phyloP scores from a whole-genome alignment of 441 rosid species.

The Flueggea neowawraea region DNA sequence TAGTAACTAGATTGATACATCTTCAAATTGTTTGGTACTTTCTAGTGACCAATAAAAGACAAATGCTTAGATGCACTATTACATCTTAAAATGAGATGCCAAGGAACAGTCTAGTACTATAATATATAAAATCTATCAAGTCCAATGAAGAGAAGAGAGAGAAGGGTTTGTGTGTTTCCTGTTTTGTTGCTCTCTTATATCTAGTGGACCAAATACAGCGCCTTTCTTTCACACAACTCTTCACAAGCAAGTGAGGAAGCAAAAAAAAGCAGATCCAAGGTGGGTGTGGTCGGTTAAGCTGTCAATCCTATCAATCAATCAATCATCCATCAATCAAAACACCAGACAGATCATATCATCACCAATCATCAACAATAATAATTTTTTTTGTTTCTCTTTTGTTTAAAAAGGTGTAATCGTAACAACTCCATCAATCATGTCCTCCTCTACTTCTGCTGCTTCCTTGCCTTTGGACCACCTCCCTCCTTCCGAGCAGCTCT shows the following conservation, averaged over 20 bases:
- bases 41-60: no score
- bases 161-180: neutral
- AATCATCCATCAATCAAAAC: constrained; percentile 2
- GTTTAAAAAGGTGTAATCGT: constrained; percentile 20
- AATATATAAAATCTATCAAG: no score
- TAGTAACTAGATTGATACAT: no score
- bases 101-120: no score
- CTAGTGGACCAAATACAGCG: neutral
- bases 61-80: no score
- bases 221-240: neutral
- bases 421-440: constrained; percentile 51
- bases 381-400: constrained; percentile 1
- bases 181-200: neutral
- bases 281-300: neutral
- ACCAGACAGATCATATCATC: constrained; percentile 4
- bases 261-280: neutral
- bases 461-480: constrained; percentile 82
- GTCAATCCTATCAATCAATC: neutral
- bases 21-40: no score
- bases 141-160: no score
- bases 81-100: no score
- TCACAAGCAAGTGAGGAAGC: neutral
- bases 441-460: constrained; percentile 29
- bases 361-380: constrained; percentile 35
- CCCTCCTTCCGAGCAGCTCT: constrained; percentile 91